Percentiles rank a stretch among this genome's conserved stretches.
These are phyloP conservation scores for Aegilops speltoides DNA, from an alignment of 176 grass and related monocot genomes.

Conservation along the genomic window DNA sequence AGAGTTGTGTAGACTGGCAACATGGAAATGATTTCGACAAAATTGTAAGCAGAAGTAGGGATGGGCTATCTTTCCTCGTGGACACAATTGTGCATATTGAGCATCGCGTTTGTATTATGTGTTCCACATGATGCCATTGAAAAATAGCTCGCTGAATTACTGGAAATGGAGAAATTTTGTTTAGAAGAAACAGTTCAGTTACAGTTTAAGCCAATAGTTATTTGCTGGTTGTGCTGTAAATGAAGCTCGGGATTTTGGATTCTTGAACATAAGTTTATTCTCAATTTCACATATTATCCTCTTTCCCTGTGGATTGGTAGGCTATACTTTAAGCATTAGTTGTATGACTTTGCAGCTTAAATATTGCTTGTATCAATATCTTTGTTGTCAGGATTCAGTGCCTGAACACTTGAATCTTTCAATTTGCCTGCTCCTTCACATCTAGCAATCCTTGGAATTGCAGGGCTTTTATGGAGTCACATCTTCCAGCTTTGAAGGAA, in stretches of 20 bases:
- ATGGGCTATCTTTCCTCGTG: background rate
- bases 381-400: background rate
- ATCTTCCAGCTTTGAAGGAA: conserved; percentile 70
- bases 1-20: background rate
- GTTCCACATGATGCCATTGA: background rate
- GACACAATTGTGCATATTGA: background rate
- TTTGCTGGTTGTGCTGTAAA: background rate
- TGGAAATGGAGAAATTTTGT: background rate
- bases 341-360: background rate
- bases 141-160: background rate
- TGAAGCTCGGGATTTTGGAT: background rate
- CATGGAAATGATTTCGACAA: background rate
- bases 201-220: background rate
- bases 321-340: background rate
- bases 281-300: background rate
- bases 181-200: background rate
- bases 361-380: background rate
- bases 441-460: background rate
- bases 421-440: background rate
- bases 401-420: background rate
- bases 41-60: background rate
- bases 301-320: background rate
- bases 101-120: background rate
- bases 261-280: background rate
- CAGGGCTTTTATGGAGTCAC: conserved; percentile 88